Percentiles rank a stretch among this genome's conserved stretches.
Conservation (phyloP, 192 early-diverging fungal species). For the Backusella tuberculispora region DNA sequence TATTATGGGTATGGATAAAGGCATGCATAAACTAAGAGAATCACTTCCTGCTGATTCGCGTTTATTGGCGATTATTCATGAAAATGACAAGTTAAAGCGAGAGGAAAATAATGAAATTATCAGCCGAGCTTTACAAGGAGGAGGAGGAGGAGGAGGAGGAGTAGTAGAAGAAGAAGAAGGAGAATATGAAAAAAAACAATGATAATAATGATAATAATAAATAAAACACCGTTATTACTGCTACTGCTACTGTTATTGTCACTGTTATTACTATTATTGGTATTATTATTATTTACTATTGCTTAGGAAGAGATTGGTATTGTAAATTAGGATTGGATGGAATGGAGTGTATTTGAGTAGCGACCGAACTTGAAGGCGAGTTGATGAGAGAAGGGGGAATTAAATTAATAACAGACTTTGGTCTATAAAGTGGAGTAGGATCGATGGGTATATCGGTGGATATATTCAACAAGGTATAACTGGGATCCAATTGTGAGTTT, state of each 20-base stretch:
- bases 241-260: no score
- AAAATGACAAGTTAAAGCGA: slow-evolving; percentile 10
- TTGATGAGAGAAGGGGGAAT: neutral
- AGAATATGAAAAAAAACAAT: no score
- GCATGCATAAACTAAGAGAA: slow-evolving; percentile 24
- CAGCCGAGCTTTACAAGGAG: neutral
- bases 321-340: slow-evolving; percentile 7
- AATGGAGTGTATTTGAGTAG: neutral
- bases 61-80: slow-evolving; percentile 17
- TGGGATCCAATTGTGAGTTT: neutral
- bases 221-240: no score
- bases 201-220: no score
- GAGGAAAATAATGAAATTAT: slow-evolving; percentile 6
- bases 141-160: neutral
- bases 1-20: slow-evolving; percentile 24
- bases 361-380: neutral
- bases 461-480: neutral
- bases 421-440: neutral
- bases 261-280: neutral
- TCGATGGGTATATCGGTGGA: slow-evolving; percentile 13
- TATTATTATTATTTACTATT: neutral
- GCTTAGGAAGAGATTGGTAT: neutral
- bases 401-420: slow-evolving; percentile 12
- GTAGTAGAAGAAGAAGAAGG: neutral
- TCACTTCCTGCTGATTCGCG: slow-evolving; percentile 19